Conservation (phyloP, 2,329 filamentous ascomycete species). For the Penicillium sp. region DNA sequence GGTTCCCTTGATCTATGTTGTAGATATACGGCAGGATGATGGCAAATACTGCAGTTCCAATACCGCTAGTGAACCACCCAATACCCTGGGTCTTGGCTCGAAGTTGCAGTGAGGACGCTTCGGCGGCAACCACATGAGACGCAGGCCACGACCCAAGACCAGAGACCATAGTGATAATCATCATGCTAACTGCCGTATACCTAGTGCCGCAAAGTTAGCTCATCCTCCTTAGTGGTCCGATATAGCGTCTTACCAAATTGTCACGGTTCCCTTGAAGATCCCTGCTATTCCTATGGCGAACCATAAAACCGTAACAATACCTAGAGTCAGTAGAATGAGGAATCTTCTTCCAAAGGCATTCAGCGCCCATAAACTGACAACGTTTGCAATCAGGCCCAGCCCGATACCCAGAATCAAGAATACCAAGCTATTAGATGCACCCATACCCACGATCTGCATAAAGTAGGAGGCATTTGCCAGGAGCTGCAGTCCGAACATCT, state of each 20-base stretch:
- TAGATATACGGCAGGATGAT: conserved; percentile 51
- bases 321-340: conserved; percentile 38
- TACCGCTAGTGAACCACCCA: conserved; percentile 40
- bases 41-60: conserved; percentile 40
- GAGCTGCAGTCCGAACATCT: conserved; percentile 44
- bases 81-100: conserved; percentile 34
- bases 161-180: conserved; percentile 43
- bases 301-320: conserved; percentile 37
- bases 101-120: conserved; percentile 30
- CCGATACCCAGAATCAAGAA: conserved; percentile 46
- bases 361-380: conserved; percentile 43
- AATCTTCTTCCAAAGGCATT: conserved; percentile 38
- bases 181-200: conserved; percentile 39
- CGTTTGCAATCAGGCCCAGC: conserved; percentile 43
- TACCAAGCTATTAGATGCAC: conserved; percentile 29
- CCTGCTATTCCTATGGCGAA: conserved; percentile 45
- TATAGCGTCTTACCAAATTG: conserved; percentile 34
- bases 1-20: conserved; percentile 17
- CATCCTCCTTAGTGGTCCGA: fast-evolving
- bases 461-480: conserved; percentile 42
- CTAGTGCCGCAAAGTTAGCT: conserved; percentile 17
- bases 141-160: conserved; percentile 33
- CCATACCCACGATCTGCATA: conserved; percentile 27
- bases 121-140: conserved; percentile 31
- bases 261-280: conserved; percentile 35